Evolutionary conservation across 805 yeast species (phyloP), one percentile per base, ranked within the genome.

Genomic region (Myxozyma melibiosi): DNA sequence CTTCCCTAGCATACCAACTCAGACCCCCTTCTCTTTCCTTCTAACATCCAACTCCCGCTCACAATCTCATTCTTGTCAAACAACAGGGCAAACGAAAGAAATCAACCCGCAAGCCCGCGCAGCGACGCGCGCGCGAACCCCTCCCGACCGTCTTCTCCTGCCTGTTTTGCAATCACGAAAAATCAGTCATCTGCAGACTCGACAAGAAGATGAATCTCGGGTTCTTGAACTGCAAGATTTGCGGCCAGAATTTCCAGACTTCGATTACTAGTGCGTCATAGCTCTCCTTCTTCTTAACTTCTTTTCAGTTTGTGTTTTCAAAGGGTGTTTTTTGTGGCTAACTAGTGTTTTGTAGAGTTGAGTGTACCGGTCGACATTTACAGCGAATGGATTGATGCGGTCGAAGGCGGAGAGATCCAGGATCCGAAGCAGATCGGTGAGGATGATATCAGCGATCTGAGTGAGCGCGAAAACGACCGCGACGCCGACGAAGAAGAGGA

Each of bases 361-460:
- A 73, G 78, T 7, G 96, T 88, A 56, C 96, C 99, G 0, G 90
- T 92, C 40, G 99, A 92, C 73, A 87, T 92, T 14, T 92, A 92
- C 70, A 86, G 96, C 47, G 98, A 92, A 71, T 92, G 99, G 99
- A 90, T 90, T 51, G 99, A 92, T 76, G 98, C 98, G 0, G 88
- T 92, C 73, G 95, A 87, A 67, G 90, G 88, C 33, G 86, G 88
- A 51, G 94, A 92, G 89, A 85, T 75, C 57, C 58, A 35, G 40
- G 66, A 27, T 51, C 51, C 47, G 59, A 49, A 44, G 80, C 34
- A 42, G 54, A 57, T 25, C 6, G 38, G 38, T 8, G 43, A 43
- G 30, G 52, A 49, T 9, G 68, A 65, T 24, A 58, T 54, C 7
- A 44, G 55, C 22, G 53, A 46, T 27, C 27, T 40, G 20, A 46